phyloP scores from a whole-genome alignment of 805 yeast genomes.

The Clavispora carvajalis region DNA sequence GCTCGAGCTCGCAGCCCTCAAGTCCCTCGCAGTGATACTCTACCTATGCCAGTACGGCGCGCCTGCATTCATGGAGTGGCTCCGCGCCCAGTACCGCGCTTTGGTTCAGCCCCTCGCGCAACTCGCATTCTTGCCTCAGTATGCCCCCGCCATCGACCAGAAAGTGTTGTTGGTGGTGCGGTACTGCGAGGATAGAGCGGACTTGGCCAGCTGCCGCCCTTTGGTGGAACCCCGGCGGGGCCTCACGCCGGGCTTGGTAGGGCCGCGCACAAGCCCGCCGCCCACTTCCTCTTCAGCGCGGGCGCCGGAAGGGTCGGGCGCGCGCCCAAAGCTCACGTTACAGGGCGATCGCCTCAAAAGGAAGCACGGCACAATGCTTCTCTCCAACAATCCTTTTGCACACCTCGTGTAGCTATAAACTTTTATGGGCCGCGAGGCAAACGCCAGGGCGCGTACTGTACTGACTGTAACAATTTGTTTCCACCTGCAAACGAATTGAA shows the following conservation, averaged over 20 bases:
- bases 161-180: slow-evolving; percentile 31
- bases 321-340: no score
- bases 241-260: slow-evolving; percentile 4
- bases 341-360: no score
- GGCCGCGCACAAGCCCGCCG: no score
- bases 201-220: slow-evolving; percentile 19
- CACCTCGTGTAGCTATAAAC: neutral
- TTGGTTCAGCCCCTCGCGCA: slow-evolving; percentile 16
- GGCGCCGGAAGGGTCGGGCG: no score
- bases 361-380: neutral
- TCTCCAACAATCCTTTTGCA: neutral
- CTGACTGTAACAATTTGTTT: no score
- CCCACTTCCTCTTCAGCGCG: no score
- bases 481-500: no score
- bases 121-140: slow-evolving; percentile 7
- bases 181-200: slow-evolving; percentile 25
- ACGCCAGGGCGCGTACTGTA: no score
- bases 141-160: slow-evolving; percentile 25
- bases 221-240: slow-evolving; percentile 7
- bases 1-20: slow-evolving; percentile 24
- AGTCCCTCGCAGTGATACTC: slow-evolving; percentile 48
- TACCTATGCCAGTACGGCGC: slow-evolving; percentile 54
- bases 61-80: slow-evolving; percentile 44
- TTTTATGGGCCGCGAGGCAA: no score
- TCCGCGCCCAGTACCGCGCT: slow-evolving; percentile 11